These are phyloP conservation scores for Nakazawaea ishiwadae DNA, from an alignment of 805 yeast genomes.

Conservation along the genomic window DNA sequence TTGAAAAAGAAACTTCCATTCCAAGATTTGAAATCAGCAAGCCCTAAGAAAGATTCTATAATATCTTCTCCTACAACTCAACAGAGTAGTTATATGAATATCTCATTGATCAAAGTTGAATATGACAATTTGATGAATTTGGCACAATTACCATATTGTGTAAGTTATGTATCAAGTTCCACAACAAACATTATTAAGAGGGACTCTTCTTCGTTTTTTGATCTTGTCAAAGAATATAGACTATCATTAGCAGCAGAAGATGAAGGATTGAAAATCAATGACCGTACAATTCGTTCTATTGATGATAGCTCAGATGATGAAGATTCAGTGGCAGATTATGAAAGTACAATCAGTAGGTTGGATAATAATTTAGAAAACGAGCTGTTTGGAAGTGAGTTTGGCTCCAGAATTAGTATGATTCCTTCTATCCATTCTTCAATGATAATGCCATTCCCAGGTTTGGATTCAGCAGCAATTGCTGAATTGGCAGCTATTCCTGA, in stretches of 20 bases:
- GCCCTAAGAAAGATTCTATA: background rate
- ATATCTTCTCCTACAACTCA: too few relatives aligned
- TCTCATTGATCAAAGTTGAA: slow-evolving; percentile 6
- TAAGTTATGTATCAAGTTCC: slow-evolving; percentile 1
- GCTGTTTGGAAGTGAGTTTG: slow-evolving; percentile 18
- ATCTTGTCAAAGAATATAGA: slow-evolving; percentile 5
- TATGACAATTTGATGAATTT: slow-evolving; percentile 16
- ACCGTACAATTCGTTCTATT: background rate
- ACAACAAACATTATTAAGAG: slow-evolving; percentile 4
- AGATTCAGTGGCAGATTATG: slow-evolving; percentile 15
- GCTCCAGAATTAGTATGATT: slow-evolving; percentile 20
- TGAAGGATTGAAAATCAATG: background rate
- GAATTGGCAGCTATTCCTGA: slow-evolving; percentile 85
- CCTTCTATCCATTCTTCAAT: slow-evolving; percentile 26
- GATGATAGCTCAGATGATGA: slow-evolving; percentile 11
- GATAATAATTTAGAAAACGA: slow-evolving; percentile 22
- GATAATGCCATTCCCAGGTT: slow-evolving; percentile 39
- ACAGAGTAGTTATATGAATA: slow-evolving; percentile 1
- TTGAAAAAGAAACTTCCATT: slow-evolving; percentile 47
- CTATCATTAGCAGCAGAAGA: slow-evolving; percentile 4
- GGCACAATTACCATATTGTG: slow-evolving; percentile 22
- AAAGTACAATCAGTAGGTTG: slow-evolving; percentile 14
- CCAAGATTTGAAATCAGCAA: slow-evolving; percentile 37
- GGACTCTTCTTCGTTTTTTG: slow-evolving; percentile 12
- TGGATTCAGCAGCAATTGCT: slow-evolving; percentile 55